Base-by-base conservation (phyloP, 106 monocot genomes). In the Ottelia alismoides region DNA sequence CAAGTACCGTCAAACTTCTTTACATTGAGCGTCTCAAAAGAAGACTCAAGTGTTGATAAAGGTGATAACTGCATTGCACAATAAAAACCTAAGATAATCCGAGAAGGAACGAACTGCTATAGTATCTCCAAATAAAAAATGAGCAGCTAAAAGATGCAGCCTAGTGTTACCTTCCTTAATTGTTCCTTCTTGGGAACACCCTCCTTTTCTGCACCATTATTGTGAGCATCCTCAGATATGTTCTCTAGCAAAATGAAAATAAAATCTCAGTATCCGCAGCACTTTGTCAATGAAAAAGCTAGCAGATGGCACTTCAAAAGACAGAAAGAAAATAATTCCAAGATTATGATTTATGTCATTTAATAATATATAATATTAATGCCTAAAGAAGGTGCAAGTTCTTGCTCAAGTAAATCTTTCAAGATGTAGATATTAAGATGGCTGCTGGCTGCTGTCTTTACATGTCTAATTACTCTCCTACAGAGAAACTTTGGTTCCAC, bases 1-100 rank as follows among this genome's bases (percentile, higher is more conserved):
- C 10, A 7, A 43, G 25, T 85, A 90, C 98, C 98, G 75, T 99
- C 90, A 78, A 86, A 78, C 46, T 99, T 99, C 70, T 90, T 99
- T 6, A 99, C 77, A 77, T 99, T 99, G 27, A 99, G 80, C 22
- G 82, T 72, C n/a, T 99, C 98, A 61, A 79, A 90, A 30, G 96
- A 90, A 55, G 98, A 72, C 51, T 85, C 98, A 64, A 99, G 35
- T n/a, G 98, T 99, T 25, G 82, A 83, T 52, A 75, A 65, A 45
- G 90, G 98, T 31, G 98, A 99, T 29, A 86, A 25, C 98, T 99
- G 80, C 67, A 78, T 48, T 11, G n/a, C n/a, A n/a, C n/a, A 43
- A 16, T 43, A 16, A 43, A 43, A 43, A 43, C 40, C 40, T 16
- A 7, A 7, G 16, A 16, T 7, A 7, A 43, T 43, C 40, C 40